These are phyloP conservation scores for Linaria vulgaris DNA, from an alignment of 257 asterid genomes.

Conservation along the genomic window DNA sequence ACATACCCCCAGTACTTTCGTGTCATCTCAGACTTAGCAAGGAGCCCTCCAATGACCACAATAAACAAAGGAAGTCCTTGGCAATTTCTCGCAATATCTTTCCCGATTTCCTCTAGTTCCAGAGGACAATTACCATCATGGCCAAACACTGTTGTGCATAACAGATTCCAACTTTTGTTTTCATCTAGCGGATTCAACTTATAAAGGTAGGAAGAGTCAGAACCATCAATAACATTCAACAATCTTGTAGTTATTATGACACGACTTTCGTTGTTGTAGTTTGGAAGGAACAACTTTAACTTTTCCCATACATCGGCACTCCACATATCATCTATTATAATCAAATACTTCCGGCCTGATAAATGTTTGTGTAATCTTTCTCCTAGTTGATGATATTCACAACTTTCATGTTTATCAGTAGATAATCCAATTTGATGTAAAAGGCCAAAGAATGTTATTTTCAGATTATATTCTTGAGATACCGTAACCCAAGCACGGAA, in stretches of 20 bases:
- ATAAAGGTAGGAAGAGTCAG: slow-evolving; percentile 6
- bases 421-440: not conserved
- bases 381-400: slow-evolving; percentile 10
- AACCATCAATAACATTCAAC: not conserved
- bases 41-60: slow-evolving; percentile 31
- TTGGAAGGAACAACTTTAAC: slow-evolving; percentile 17
- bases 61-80: slow-evolving; percentile 33
- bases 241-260: slow-evolving; percentile 27
- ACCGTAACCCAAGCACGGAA: slow-evolving; percentile 15
- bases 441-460: not conserved
- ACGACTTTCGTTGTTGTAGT: slow-evolving; percentile 20
- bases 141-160: slow-evolving; percentile 16
- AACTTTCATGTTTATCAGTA: not conserved
- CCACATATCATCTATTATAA: slow-evolving; percentile 33
- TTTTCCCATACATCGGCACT: slow-evolving; percentile 5
- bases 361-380: slow-evolving; percentile 10
- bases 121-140: slow-evolving; percentile 17
- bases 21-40: slow-evolving; percentile 20
- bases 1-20: slow-evolving; percentile 27
- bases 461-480: not conserved
- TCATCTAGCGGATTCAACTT: slow-evolving; percentile 22
- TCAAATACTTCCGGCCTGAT: slow-evolving; percentile 3
- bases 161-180: slow-evolving; percentile 27
- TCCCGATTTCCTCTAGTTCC: slow-evolving; percentile 30
- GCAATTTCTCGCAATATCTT: slow-evolving; percentile 27